Evolutionary conservation across 1,284 basidiomycete genomes (phyloP).

Genomic region (Microbotryomycetes sp.): DNA sequence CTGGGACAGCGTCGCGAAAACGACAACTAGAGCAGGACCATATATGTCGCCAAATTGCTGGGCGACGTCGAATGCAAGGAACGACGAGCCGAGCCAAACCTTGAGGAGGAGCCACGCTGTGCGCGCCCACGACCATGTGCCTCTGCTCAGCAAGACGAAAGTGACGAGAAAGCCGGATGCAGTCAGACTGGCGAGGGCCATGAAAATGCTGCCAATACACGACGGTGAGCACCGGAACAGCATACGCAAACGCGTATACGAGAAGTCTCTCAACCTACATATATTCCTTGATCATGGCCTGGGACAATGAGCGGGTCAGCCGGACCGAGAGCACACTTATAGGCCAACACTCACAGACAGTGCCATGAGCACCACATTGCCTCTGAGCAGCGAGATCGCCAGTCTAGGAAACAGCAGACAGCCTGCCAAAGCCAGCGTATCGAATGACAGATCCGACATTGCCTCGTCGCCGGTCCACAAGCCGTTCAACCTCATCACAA

Average conservation of each 20-base stretch:
- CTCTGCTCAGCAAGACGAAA: slow-evolving; percentile 22
- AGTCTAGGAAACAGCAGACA: slow-evolving; percentile 33
- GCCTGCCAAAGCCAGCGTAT: slow-evolving; percentile 30
- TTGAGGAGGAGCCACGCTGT: slow-evolving; percentile 34
- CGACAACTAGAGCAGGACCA: slow-evolving; percentile 27
- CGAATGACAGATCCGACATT: slow-evolving; percentile 25
- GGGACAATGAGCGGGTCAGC: slow-evolving; percentile 4
- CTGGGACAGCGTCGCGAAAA: slow-evolving; percentile 20
- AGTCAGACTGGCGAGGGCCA: slow-evolving; percentile 24
- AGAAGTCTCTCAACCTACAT: neutral
- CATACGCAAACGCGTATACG: too few species aligned
- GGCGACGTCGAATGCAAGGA: slow-evolving; percentile 35
- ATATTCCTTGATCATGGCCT: slow-evolving; percentile 32
- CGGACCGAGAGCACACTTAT: neutral
- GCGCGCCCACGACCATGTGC: slow-evolving; percentile 12
- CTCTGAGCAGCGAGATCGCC: slow-evolving; percentile 25
- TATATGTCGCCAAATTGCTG: slow-evolving; percentile 22
- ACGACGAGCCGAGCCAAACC: slow-evolving; percentile 10
- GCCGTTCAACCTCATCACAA: slow-evolving; percentile 22
- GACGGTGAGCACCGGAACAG: neutral
- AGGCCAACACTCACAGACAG: slow-evolving; percentile 1
- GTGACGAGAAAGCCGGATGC: slow-evolving; percentile 33
- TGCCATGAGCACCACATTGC: slow-evolving; percentile 29
- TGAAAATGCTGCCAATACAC: slow-evolving; percentile 8
- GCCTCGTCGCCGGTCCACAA: slow-evolving; percentile 8